Evolutionary conservation across 2,329 filamentous ascomycete species (phyloP).

Genomic region (Truncatella angustata): DNA sequence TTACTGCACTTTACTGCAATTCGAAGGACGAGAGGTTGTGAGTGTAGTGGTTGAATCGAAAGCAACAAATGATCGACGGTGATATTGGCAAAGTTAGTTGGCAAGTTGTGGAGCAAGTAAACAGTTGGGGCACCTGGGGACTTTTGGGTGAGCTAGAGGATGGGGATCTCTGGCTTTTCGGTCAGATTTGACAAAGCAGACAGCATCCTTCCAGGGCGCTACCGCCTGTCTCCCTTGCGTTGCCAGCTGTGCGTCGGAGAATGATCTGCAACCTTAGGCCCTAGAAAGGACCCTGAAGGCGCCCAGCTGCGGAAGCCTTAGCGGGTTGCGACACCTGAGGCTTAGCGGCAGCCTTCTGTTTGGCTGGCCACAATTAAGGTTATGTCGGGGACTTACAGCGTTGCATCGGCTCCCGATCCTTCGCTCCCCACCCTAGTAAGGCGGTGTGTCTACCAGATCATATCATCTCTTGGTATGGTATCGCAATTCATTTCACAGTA

Average conservation of each 20-base stretch:
- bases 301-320: not conserved
- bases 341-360: not conserved
- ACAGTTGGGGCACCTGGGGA: not conserved
- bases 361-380: not conserved
- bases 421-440: not conserved
- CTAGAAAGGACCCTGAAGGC: not conserved
- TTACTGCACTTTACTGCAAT: not conserved
- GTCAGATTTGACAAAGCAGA: no score
- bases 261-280: not conserved
- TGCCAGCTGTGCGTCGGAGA: not conserved
- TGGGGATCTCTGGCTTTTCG: not conserved
- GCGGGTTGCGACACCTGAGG: not conserved
- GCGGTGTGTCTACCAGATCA: not conserved
- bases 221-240: not conserved
- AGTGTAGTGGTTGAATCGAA: no score
- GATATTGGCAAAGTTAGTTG: not conserved
- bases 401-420: not conserved
- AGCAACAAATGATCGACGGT: not conserved
- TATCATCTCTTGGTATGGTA: not conserved
- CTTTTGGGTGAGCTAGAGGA: not conserved
- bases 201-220: no score
- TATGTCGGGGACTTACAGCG: not conserved
- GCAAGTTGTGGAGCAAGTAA: not conserved
- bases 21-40: no score
- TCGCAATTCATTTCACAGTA: slow-evolving; percentile 1